These are phyloP conservation scores for Leucocoprinus leucothites DNA, from an alignment of 768 basidiomycete species.

Conservation along the genomic window DNA sequence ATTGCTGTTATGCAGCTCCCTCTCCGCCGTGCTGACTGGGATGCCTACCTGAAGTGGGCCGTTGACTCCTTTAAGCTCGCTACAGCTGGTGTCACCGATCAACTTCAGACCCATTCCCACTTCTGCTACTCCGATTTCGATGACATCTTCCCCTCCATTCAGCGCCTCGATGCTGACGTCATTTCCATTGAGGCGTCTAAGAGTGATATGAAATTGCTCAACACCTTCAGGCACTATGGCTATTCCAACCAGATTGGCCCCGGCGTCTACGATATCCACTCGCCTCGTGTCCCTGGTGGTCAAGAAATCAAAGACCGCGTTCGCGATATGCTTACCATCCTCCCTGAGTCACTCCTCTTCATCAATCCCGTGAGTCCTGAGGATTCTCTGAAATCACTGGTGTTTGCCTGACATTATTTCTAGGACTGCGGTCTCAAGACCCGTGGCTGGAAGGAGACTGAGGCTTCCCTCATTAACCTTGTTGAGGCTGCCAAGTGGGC, in stretches of 20 bases:
- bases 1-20: slow-evolving; percentile 60
- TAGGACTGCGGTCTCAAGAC: slow-evolving; percentile 98
- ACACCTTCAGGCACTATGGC: slow-evolving; percentile 91
- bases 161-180: slow-evolving; percentile 95
- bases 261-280: slow-evolving; percentile 99
- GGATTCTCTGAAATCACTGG: neutral
- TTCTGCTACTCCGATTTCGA: slow-evolving; percentile 99
- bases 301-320: slow-evolving; percentile 95
- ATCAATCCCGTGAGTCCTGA: slow-evolving; percentile 72
- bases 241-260: slow-evolving; percentile 98
- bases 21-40: slow-evolving; percentile 95
- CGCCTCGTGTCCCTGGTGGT: slow-evolving; percentile 91
- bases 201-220: slow-evolving; percentile 96
- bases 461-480: slow-evolving; percentile 83
- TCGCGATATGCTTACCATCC: slow-evolving; percentile 75
- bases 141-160: slow-evolving; percentile 97
- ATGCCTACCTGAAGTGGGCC: slow-evolving; percentile 94
- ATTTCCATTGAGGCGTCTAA: slow-evolving; percentile 99
- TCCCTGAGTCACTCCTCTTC: slow-evolving; percentile 79
- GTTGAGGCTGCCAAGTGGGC: slow-evolving; percentile 94
- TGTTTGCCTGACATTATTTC: slow-evolving; percentile 8
- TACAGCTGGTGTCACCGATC: slow-evolving; percentile 92
- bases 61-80: slow-evolving; percentile 98
- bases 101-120: slow-evolving; percentile 97
- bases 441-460: slow-evolving; percentile 97